Base-by-base conservation (phyloP, 1,139 yeast genomes). In the Groenewaldozyma sp. region DNA sequence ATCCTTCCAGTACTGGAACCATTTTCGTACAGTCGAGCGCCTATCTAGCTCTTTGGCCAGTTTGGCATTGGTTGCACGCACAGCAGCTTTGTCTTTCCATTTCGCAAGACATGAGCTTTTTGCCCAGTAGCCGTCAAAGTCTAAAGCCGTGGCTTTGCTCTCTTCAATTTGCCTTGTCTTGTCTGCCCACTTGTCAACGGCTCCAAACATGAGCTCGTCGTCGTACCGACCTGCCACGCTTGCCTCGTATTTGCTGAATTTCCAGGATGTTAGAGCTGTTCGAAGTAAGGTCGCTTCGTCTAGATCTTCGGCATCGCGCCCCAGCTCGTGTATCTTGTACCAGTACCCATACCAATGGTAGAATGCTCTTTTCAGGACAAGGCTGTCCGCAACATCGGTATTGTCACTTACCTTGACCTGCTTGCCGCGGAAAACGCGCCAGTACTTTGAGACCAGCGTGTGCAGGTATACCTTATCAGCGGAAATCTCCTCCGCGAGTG, bases 1-100 rank as follows among this genome's bases (percentile, higher is more conserved):
- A 16, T 38, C 29, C 7, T 33, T 34, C 50, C 50, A 46, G 26
- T 35, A 31, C 16, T 28, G 40, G 4, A 41, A 7, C 17, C 20
- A 17, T 14, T 35, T 24, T 17, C 24, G 17, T 13, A 28, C 21
- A 13, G 29, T 27, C 16, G 27, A 34, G 4, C 34, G 27, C 10
- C 29, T 22, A 14, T 11, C 9, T 3, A 37, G 20, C 29, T 40
- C 31, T 20, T 33, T 40, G 9, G 46, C 49, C 13, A 43, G 24
- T n/a, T 28, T 18, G 6, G 28, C 18, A 19, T 33, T 16, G 5
- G 33, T 20, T 2, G 28, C 27, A 18, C 22, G 22, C 14, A 34
- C 37, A 11, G 37, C 17, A 7, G 37, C 19, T 18, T 28, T 24
- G 10, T 19, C 16, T n/a, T 16, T 13, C 49, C 49, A 46, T 16